A percentile compares a stretch with the other conserved stretches of the same genome.
These are phyloP conservation scores for Carpinus viminea DNA, from an alignment of 306 rosid genomes.

Conservation along the genomic window DNA sequence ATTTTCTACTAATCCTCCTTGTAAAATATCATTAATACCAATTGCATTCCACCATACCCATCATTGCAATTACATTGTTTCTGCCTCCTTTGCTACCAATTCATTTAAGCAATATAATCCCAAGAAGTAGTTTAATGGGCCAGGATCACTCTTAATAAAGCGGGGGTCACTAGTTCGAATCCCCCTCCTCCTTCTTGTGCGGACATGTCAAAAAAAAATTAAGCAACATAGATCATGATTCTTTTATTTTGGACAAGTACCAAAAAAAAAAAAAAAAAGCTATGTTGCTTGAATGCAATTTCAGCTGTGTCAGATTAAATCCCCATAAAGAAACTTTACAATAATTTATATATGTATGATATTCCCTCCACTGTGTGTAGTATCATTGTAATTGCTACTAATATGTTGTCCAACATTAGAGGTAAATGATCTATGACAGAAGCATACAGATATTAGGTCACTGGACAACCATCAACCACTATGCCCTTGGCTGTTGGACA, in stretches of 20 bases:
- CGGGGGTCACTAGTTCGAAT: no score
- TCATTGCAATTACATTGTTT: no score
- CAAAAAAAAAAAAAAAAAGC: no score
- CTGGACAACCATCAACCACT: constrained; percentile 50
- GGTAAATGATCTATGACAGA: not conserved
- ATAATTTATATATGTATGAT: not conserved
- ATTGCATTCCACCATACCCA: not conserved
- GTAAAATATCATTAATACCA: no score
- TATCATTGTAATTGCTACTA: constrained; percentile 19
- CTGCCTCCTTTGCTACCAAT: no score
- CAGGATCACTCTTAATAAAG: no score
- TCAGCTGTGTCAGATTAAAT: not conserved
- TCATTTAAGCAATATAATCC: no score
- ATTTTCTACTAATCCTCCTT: not conserved
- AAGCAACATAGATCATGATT: no score
- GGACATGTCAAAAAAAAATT: no score
- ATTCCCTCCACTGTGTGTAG: constrained; percentile 7
- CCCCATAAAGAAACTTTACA: not conserved
- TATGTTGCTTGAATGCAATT: not conserved
- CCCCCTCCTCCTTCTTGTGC: no score
- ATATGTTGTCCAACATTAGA: not conserved
- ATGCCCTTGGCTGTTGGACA: constrained; percentile 82
- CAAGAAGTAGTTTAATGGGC: no score
- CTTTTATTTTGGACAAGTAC: no score
- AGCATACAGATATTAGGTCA: constrained; percentile 17